A percentile compares a stretch with the other conserved stretches of the same genome.
Conservation (phyloP, 148 eudicot species). For the Vaccinium vitisidaea region DNA sequence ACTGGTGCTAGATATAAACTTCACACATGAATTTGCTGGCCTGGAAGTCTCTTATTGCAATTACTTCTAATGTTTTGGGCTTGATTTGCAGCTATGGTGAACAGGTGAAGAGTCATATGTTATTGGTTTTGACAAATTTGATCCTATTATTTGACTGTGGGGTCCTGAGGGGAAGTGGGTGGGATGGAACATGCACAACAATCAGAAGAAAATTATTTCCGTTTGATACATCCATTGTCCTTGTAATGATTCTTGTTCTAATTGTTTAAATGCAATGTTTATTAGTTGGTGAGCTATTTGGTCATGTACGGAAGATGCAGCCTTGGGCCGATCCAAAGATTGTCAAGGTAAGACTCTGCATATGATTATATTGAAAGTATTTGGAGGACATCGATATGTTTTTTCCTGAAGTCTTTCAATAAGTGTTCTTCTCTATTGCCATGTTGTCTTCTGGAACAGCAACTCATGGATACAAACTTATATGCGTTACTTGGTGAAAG, state of each 20-base stretch:
- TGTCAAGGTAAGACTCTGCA: slow-evolving; percentile 58
- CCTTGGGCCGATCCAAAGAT: slow-evolving; percentile 99
- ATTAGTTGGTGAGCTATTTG: slow-evolving; percentile 84
- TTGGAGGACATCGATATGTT: not conserved
- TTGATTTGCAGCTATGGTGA: slow-evolving; percentile 1
- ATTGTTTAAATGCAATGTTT: not conserved
- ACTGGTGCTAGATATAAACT: not conserved
- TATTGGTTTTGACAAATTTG: not conserved
- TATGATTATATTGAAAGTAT: not conserved
- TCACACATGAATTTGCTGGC: not conserved
- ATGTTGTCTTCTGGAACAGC: slow-evolving; percentile 40
- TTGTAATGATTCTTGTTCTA: not conserved
- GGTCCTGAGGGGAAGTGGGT: not conserved
- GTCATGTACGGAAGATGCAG: slow-evolving; percentile 76
- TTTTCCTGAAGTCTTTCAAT: not conserved
- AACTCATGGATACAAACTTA: slow-evolving; percentile 71
- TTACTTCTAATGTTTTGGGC: slow-evolving; percentile 7
- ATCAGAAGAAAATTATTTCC: not conserved
- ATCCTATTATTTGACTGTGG: not conserved
- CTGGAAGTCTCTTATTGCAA: not conserved
- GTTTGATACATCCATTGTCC: not conserved
- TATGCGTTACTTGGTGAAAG: slow-evolving; percentile 72
- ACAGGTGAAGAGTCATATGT: not conserved
- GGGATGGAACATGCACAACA: no score
- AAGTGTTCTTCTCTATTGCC: not conserved